A percentile compares a stretch with the other conserved stretches of the same genome.
These are phyloP conservation scores for Zymoseptoria tritici DNA, from an alignment of 2,329 filamentous ascomycete species.

Conservation along the genomic window DNA sequence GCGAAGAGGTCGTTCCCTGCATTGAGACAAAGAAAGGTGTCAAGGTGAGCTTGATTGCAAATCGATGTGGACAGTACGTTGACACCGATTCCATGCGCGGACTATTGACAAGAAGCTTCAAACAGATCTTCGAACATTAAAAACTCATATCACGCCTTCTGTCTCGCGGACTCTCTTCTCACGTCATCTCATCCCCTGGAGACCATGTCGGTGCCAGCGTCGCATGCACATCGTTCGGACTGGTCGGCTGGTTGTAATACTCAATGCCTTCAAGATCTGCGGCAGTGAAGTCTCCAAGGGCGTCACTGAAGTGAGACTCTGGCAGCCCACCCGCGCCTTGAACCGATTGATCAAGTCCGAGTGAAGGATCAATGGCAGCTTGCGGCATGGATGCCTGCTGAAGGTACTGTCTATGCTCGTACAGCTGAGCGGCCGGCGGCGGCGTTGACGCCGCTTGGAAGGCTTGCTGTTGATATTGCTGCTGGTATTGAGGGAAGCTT, in stretches of 20 bases:
- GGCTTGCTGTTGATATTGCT: constrained; percentile 14
- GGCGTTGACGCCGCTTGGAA: constrained; percentile 14
- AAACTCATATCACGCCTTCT: background rate
- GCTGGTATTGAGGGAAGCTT: constrained; percentile 19
- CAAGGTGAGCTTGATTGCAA: background rate
- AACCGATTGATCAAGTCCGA: background rate
- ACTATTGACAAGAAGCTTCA: background rate
- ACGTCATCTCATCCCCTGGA: constrained; percentile 22
- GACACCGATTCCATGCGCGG: background rate
- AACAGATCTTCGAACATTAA: constrained; percentile 38
- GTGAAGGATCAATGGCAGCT: constrained; percentile 24
- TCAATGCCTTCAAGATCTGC: constrained; percentile 20
- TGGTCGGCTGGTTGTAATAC: constrained; percentile 19
- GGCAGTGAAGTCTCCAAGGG: constrained; percentile 9
- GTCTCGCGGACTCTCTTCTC: background rate
- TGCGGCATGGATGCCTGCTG: constrained; percentile 24
- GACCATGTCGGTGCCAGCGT: constrained; percentile 23
- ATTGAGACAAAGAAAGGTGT: background rate
- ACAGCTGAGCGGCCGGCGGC: constrained; percentile 17
- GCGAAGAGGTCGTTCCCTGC: background rate
- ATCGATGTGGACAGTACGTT: background rate
- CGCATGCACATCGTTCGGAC: constrained; percentile 18
- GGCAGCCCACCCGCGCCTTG: background rate
- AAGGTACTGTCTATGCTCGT: constrained; percentile 28
- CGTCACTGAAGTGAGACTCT: constrained; percentile 25